Conservation (phyloP, 768 basidiomycete genomes). For the Kondoa malvinella region DNA sequence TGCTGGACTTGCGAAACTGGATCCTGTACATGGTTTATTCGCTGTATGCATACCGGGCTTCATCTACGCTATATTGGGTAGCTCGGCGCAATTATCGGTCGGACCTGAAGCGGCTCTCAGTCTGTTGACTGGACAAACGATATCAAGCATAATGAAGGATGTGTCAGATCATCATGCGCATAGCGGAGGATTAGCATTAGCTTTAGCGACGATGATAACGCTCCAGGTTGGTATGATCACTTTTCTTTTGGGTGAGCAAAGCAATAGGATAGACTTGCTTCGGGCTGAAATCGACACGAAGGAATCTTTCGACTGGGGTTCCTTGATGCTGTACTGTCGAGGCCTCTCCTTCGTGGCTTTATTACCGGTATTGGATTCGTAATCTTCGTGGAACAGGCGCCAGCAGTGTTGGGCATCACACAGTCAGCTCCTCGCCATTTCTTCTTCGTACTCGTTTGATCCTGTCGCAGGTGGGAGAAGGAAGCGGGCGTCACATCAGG, state of each 20-base stretch:
- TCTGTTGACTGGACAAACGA: slow-evolving; percentile 21
- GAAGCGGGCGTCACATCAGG: slow-evolving; percentile 32
- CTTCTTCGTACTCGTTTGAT: too few species aligned
- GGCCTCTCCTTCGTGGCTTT: slow-evolving; percentile 28
- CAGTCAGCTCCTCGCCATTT: too few species aligned
- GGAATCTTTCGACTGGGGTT: slow-evolving; percentile 28
- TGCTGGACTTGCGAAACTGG: slow-evolving; percentile 22
- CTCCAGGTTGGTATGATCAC: slow-evolving; percentile 11
- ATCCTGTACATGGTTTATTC: slow-evolving; percentile 26
- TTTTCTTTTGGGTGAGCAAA: slow-evolving; percentile 20
- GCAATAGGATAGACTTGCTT: too few species aligned
- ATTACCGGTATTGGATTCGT: slow-evolving; percentile 26
- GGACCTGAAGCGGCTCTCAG: slow-evolving; percentile 27
- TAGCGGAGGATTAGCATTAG: slow-evolving; percentile 2
- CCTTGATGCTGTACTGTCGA: slow-evolving; percentile 25
- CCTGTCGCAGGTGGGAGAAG: neutral
- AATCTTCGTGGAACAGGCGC: slow-evolving; percentile 23
- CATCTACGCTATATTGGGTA: slow-evolving; percentile 26
- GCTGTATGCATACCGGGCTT: slow-evolving; percentile 24
- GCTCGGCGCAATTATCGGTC: slow-evolving; percentile 24
- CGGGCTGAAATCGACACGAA: too few species aligned
- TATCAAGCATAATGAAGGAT: slow-evolving; percentile 2
- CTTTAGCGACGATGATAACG: slow-evolving; percentile 15
- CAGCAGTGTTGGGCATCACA: neutral
- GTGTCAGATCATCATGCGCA: neutral